These are phyloP conservation scores for Vigna reflexopilosa DNA, from an alignment of 306 rosid genomes.

Conservation along the genomic window DNA sequence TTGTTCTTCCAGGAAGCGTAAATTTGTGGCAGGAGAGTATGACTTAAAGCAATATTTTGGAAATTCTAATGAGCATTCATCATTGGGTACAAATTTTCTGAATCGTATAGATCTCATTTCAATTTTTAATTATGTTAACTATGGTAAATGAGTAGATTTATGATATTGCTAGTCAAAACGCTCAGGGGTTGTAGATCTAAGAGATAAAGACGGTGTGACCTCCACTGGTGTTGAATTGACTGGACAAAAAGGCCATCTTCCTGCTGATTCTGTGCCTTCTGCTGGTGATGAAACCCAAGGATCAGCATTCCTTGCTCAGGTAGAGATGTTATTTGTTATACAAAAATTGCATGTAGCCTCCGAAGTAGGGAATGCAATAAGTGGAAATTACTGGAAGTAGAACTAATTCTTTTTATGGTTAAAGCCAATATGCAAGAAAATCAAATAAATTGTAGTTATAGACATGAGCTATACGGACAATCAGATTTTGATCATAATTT, in stretches of 20 bases:
- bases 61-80: slow-evolving; percentile 50
- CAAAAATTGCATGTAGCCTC: slow-evolving; percentile 30
- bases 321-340: slow-evolving; percentile 45
- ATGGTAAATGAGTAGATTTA: slow-evolving; percentile 50
- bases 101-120: slow-evolving; percentile 39
- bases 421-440: slow-evolving; percentile 30
- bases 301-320: slow-evolving; percentile 86
- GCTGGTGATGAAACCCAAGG: slow-evolving; percentile 70
- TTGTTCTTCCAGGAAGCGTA: slow-evolving; percentile 73
- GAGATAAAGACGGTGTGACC: slow-evolving; percentile 46
- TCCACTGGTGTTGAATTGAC: slow-evolving; percentile 48
- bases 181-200: slow-evolving; percentile 51
- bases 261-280: slow-evolving; percentile 48
- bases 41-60: slow-evolving; percentile 49
- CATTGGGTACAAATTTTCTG: slow-evolving; percentile 47
- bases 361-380: slow-evolving; percentile 20
- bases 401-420: slow-evolving; percentile 4
- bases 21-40: slow-evolving; percentile 58
- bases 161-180: slow-evolving; percentile 52
- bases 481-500: slow-evolving; percentile 28
- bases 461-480: slow-evolving; percentile 1
- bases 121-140: slow-evolving; percentile 43
- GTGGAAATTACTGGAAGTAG: slow-evolving; percentile 20
- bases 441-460: slow-evolving; percentile 10
- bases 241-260: slow-evolving; percentile 46